Evolutionary conservation across 345 rosid genomes (phyloP).

Genomic region (Acer yangbiense): DNA sequence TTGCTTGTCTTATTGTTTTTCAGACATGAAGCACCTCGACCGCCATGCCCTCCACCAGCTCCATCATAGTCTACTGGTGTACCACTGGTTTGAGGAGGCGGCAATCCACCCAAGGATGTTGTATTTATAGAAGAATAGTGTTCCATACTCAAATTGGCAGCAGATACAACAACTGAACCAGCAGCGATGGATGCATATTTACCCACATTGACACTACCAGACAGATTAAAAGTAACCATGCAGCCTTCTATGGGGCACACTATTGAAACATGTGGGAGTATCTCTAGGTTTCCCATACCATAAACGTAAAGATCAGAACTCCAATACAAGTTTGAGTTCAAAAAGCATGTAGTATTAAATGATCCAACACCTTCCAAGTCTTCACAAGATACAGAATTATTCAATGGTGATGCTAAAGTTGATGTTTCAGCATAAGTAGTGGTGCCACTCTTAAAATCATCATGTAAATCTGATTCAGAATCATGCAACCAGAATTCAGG

Average conservation of each 20-base stretch:
- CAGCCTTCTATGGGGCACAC: constrained; percentile 76
- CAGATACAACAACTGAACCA: constrained; percentile 69
- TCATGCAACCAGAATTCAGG: constrained; percentile 25
- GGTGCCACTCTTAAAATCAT: constrained; percentile 29
- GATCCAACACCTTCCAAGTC: constrained; percentile 90
- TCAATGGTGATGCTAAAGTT: constrained; percentile 16
- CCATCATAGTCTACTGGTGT: constrained; percentile 82
- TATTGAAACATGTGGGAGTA: constrained; percentile 69
- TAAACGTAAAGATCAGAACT: constrained; percentile 59
- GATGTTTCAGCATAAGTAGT: constrained; percentile 23
- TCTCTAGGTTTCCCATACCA: constrained; percentile 76
- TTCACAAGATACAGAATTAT: constrained; percentile 55
- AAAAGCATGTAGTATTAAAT: constrained; percentile 76
- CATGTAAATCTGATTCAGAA: constrained; percentile 30
- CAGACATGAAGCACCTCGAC: constrained; percentile 91
- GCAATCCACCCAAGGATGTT: constrained; percentile 75
- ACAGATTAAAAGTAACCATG: constrained; percentile 60
- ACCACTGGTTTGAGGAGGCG: constrained; percentile 97
- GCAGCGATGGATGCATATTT: constrained; percentile 61
- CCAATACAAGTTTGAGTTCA: constrained; percentile 66
- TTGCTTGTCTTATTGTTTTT: constrained; percentile 53
- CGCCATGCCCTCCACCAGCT: constrained; percentile 99
- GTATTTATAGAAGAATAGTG: constrained; percentile 66
- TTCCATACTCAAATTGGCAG: constrained; percentile 65
- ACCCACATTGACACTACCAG: constrained; percentile 77